Base-by-base conservation (phyloP, 2,329 filamentous ascomycete species). In the Hypoxylon sp. region DNA sequence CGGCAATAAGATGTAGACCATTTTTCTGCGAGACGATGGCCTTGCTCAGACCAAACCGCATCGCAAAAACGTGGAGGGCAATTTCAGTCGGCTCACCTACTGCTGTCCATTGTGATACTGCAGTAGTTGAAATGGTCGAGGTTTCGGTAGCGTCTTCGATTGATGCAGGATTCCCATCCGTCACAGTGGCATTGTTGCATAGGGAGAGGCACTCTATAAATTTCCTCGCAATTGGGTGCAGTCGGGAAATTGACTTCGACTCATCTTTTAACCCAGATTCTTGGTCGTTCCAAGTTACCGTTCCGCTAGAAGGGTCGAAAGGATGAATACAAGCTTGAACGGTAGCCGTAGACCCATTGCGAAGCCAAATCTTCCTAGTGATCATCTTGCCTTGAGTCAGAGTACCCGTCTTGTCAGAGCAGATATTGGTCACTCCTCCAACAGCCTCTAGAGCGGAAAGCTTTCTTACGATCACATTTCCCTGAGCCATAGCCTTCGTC, bases 61-160 rank as follows among this genome's bases (percentile, higher is more conserved):
- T 88, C 48, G 90, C 89, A 65, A 93, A 90, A 8, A 92, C 90
- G 68, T 91, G 89, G 14, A 93, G 85, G 9, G 91, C 90, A 63
- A 93, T 91, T 71, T 93, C 90, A 2, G 91, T 93, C 2, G 89
- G 88, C 70, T 91, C 88, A 51, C 89, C 90, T 43, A 88, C 79
- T 19, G 87, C 87, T 43, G 81, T 83, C 87, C 88, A 91, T 1
- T 80, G 75, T 2, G 77, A 75, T 27, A 80, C 78, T 12, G 81
- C 78, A n/a, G 80, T 74, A 7, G 81, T 84, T 3, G 82, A 81
- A 52, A 81, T 79, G 30, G 82, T 84, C 48, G 81, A 82, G 8
- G 81, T 81, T 68, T 84, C 83, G 19, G 80, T 79, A n/a, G 77
- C 73, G 57, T 83, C 81, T 60, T 83, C 82, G 11, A 64, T 61